phyloP scores from a whole-genome alignment of 176 grass and related monocot species.

The Olyra latifolia region DNA sequence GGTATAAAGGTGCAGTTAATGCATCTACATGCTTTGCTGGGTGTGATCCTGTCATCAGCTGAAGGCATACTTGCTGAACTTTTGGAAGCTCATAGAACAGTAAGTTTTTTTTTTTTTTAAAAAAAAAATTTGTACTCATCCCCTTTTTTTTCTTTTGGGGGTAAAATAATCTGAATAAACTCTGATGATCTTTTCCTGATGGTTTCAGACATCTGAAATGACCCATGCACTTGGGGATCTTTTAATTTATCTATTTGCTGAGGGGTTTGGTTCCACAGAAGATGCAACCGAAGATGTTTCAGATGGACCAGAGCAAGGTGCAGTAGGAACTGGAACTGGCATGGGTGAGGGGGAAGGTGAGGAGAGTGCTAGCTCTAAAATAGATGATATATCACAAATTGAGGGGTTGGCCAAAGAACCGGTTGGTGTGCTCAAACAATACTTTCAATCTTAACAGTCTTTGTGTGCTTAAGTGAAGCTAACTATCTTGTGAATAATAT shows the following conservation, averaged over 20 bases:
- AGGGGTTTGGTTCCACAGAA: conserved; percentile 80
- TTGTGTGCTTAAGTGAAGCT: conserved; percentile 7
- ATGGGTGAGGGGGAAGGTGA: conserved; percentile 88
- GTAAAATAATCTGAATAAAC: conserved; percentile 3
- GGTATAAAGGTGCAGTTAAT: conserved; percentile 56
- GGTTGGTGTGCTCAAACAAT: conserved; percentile 44
- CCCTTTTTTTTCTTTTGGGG: conserved; percentile 7
- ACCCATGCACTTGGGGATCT: conserved; percentile 74
- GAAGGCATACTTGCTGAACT: conserved; percentile 89
- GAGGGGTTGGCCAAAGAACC: conserved; percentile 48
- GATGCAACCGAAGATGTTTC: conserved; percentile 65
- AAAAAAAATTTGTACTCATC: neutral
- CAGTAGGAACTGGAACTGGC: conserved; percentile 77
- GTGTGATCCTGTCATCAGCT: conserved; percentile 52
- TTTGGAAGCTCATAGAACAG: conserved; percentile 68
- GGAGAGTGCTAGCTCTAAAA: conserved; percentile 80
- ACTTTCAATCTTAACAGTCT: neutral
- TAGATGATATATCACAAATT: conserved; percentile 77
- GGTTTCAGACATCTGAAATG: conserved; percentile 78
- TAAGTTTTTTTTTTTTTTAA: conserved; percentile 40
- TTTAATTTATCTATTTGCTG: conserved; percentile 69
- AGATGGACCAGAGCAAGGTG: conserved; percentile 59
- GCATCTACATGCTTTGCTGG: conserved; percentile 61
- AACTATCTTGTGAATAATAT: conserved; percentile 16
- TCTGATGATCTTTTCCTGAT: neutral